Base-by-base conservation (phyloP, 768 basidiomycete genomes). In the Boletus reticuloceps region DNA sequence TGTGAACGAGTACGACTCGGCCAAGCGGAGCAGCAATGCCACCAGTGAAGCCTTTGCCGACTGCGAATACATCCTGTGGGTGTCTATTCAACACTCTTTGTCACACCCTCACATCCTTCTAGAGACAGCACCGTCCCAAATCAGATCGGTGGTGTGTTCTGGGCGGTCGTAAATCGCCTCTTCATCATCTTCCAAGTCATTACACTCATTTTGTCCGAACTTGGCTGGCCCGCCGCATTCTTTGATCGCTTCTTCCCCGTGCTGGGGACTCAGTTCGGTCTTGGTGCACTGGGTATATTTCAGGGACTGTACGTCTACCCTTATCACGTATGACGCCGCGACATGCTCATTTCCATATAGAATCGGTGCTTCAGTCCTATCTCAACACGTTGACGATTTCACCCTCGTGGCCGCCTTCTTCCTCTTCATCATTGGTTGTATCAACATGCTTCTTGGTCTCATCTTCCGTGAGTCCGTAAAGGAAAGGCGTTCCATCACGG, bases 331-430 rank as follows among this genome's bases (percentile, higher is more conserved):
- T 58, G 22, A 6, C 37, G 9, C 9, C 34, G 39, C 19, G 27
- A 32, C 53, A 25, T 44, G 4, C 59, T 65, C 40, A 63, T 51
- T 44, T 60, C 38, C 13, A 47, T 29, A 27, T 55, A 86, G 85
- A 46, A 85, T 89, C 53, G 85, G 85, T 10, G 86, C 86, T 31
- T 80, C 84, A 17, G 78, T 89, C 55, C 82, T 89, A 50, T 86
- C 86, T 6, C 88, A 90, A 75, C 81, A 86, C 69, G 91, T 94
- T 55, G 86, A 92, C 64, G 84, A 83, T 56, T 95, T 96, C 76
- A 85, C 92, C 20, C 89, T 95, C 66, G 93, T 93, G 58, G 79
- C 92, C 6, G 92, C 89, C 45, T 95, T 95, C 79, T 86, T 96
- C 77, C 82, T 96, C 57, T 96, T 96, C 76, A 81, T 91, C 49